Conservation (phyloP, 148 eudicot species). For the Persicaria maculosa region DNA sequence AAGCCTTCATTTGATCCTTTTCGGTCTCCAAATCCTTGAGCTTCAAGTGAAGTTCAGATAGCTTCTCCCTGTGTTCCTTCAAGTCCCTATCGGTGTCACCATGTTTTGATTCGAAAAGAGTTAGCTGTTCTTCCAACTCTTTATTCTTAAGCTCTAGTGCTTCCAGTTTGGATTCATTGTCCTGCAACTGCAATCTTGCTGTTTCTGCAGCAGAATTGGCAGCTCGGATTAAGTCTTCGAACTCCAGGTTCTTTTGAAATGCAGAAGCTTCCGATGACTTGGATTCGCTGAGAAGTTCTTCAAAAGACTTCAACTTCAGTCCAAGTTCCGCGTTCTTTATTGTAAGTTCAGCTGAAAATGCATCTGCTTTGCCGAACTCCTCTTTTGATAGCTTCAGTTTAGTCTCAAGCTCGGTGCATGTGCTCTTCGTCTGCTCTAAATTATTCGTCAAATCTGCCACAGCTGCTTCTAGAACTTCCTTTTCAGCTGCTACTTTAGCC, state of each 20-base stretch:
- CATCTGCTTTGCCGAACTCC: conserved; percentile 29
- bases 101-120: conserved; percentile 29
- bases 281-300: conserved; percentile 48
- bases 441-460: conserved; percentile 35
- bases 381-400: conserved; percentile 45
- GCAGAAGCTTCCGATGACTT: conserved; percentile 34
- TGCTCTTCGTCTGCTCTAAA: conserved; percentile 29
- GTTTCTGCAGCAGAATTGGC: conserved; percentile 36
- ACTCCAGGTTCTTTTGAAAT: conserved; percentile 35
- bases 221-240: conserved; percentile 31
- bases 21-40: not conserved
- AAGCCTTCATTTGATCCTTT: not conserved
- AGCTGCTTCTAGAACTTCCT: conserved; percentile 36
- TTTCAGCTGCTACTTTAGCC: conserved; percentile 26
- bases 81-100: conserved; percentile 30
- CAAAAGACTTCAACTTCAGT: conserved; percentile 32
- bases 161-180: conserved; percentile 26
- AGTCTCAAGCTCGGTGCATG: conserved; percentile 38
- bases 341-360: conserved; percentile 39
- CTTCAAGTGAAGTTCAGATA: not conserved
- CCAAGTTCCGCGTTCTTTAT: conserved; percentile 41
- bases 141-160: conserved; percentile 26
- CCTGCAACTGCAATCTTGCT: conserved; percentile 27
- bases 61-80: conserved; percentile 26
- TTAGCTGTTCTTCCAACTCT: conserved; percentile 40